Base-by-base conservation (phyloP, 129 eudicot genomes). In the Escallonia rubra region DNA sequence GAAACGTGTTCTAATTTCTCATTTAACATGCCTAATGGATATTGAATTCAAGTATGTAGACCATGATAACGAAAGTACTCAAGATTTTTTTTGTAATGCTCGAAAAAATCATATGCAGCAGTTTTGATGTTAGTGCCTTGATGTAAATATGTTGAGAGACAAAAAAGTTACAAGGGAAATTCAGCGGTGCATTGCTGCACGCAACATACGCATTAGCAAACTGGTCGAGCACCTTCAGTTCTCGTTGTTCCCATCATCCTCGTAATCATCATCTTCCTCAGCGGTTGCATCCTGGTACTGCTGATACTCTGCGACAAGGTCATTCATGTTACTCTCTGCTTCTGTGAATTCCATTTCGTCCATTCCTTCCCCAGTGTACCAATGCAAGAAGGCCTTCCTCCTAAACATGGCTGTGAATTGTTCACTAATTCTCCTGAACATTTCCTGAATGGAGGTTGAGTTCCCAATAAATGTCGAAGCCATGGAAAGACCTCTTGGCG, bases 241-340 rank as follows among this genome's bases (percentile, higher is more conserved):
- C 34, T 23, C 34, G 34, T 0, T 23, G 34, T 23, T 23, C 57
- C 80, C 85, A 12, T 85, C 90, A 5, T 85, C 87, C 75, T 85
- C 90, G 44, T 85, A 72, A 63, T 81, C 86, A 0, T 63, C 83
- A 50, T 78, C 86, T 51, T 81, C 87, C 23, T 85, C 90, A 6
- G 90, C 90, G 4, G 87, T 81, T 53, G 90, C 90, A 75, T 85
- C 90, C 66, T 85, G 90, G 62, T 85, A 85, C 69, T 85, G 90
- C 71, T 85, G 90, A 66, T 85, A 85, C 78, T 85, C 90, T 0
- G 87, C 72, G 2, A 85, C 90, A 52, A 85, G 44, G 76, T 85
- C 90, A 23, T 83, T 82, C 80, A 81, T 81, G 75, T 81, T 81
- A 50, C 83, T 81, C 72, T 81, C 82, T 39, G 86, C 82, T 44